Evolutionary conservation across 1,284 basidiomycete species (phyloP).

Genomic region (Rhodotorula sp.): DNA sequence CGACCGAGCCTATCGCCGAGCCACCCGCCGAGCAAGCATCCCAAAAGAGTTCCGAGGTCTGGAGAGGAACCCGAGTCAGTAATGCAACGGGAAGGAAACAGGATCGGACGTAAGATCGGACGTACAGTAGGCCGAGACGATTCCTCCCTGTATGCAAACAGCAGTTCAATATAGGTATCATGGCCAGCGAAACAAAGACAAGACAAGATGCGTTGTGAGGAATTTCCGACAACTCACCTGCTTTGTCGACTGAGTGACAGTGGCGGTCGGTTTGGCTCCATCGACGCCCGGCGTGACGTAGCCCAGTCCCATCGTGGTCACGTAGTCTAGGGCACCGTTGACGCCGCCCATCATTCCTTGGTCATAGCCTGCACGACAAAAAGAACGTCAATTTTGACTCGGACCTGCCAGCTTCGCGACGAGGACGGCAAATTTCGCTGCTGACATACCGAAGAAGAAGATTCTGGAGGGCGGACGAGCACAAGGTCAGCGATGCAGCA

Average conservation of each 20-base stretch:
- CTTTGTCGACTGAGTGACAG: constrained; percentile 3
- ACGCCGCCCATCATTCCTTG: constrained; percentile 12
- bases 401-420: too few species aligned
- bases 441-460: constrained; percentile 4
- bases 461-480: background rate
- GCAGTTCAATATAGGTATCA: background rate
- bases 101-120: too few species aligned
- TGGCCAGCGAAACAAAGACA: too few species aligned
- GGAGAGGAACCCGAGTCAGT: background rate
- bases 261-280: background rate
- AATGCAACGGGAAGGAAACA: background rate
- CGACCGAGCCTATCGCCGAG: constrained; percentile 7
- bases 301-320: constrained; percentile 1
- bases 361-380: background rate
- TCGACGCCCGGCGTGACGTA: background rate
- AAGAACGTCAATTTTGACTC: background rate
- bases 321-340: background rate
- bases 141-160: background rate
- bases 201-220: too few species aligned
- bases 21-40: constrained; percentile 7
- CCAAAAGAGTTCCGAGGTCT: constrained; percentile 7
- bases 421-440: background rate
- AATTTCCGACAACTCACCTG: background rate
- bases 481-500: too few species aligned
- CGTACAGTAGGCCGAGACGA: constrained; percentile 5